Base-by-base conservation (phyloP, 305 asterid species). In the Fraxinus sp. region DNA sequence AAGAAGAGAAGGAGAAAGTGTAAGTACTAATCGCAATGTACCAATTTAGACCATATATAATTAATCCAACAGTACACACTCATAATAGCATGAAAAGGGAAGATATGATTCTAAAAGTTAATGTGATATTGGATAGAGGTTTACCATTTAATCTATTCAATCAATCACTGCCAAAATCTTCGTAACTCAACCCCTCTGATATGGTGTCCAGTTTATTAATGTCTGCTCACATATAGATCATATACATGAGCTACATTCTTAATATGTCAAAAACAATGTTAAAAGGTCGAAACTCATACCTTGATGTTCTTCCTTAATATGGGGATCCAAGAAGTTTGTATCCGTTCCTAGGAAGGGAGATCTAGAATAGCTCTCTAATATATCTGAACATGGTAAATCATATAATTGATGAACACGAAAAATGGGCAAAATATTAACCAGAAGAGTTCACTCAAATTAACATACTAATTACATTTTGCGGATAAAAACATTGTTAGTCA, bases 301-400 rank as follows among this genome's bases (percentile, higher is more conserved):
- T 78, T 84, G 88, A 7, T 73, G 79, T 49, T 72, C 85, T 75
- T 37, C 79, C 76, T 81, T 72, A 20, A 83, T 79, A 49, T 79
- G 85, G 16, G 82, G 81, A 74, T 85, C 86, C 83, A 81, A 55
- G 52, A 82, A 82, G 79, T 80, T 79, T 30, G 79, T 36, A 74
- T 85, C 78, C 3, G 83, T 73, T 70, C 84, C 89, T 71, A 85
- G 43, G 72, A 82, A 80, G 70, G 88, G 90, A 74, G 90, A 80
- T 81, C 84, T 75, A 4, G 86, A 82, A 77, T 88, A 88, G 86
- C 78, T 84, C 59, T 83, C 86, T 35, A 82, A 66, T 77, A 87
- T 83, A 82, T 83, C 90, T 90, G 87, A 77, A 62, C 43, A 52
- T n/a, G 35, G 81, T 32, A 72, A 36, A 77, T 64, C 70, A 85